Conservation (phyloP, 2,329 filamentous ascomycete species). For the Colletotrichum incanum region DNA sequence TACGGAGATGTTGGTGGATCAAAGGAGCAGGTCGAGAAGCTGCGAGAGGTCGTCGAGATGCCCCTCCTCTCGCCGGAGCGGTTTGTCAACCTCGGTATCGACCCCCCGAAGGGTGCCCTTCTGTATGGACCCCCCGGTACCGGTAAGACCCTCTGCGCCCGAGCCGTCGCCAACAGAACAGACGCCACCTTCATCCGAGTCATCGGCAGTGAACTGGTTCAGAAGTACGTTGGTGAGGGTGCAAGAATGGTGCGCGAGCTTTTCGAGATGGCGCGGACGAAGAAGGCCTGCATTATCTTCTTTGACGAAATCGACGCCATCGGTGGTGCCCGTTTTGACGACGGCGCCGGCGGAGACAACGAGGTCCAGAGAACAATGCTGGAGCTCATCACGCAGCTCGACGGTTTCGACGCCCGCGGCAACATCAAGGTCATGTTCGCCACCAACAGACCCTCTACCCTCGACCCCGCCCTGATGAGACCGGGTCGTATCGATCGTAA, state of each 20-base stretch:
- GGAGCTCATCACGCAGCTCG: conserved; percentile 96
- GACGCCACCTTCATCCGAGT: conserved; percentile 99
- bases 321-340: conserved; percentile 95
- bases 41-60: conserved; percentile 99
- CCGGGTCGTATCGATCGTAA: conserved; percentile 98
- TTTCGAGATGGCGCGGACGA: conserved; percentile 99
- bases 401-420: conserved; percentile 95
- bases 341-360: conserved; percentile 96
- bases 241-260: conserved; percentile 98
- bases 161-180: conserved; percentile 97
- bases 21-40: conserved; percentile 99
- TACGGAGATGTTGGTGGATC: conserved; percentile 99
- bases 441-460: conserved; percentile 94
- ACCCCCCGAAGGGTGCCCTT: conserved; percentile 96
- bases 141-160: conserved; percentile 98
- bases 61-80: conserved; percentile 95
- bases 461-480: conserved; percentile 97
- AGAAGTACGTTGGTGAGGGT: conserved; percentile 99
- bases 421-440: conserved; percentile 99
- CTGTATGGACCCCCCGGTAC: conserved; percentile 98
- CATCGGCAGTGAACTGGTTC: conserved; percentile 96
- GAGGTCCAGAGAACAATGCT: conserved; percentile 98
- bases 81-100: conserved; percentile 98
- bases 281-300: conserved; percentile 99
- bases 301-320: conserved; percentile 99